phyloP scores from a whole-genome alignment of 495 filamentous ascomycete species.

The Articulospora tetracladia region DNA sequence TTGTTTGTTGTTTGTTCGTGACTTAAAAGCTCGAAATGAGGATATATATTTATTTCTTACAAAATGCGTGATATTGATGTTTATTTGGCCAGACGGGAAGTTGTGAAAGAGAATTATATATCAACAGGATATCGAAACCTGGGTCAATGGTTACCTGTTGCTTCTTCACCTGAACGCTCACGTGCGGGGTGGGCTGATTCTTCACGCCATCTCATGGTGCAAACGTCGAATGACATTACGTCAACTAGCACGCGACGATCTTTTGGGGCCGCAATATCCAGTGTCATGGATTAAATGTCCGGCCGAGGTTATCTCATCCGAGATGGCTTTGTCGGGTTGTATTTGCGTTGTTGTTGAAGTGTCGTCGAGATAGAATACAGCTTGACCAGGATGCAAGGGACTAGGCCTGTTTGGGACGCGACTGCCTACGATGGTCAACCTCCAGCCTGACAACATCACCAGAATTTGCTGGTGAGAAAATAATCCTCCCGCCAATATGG shows the following conservation, averaged over 20 bases:
- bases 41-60: background rate
- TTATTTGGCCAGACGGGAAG: background rate
- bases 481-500: too few relatives aligned
- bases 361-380: background rate
- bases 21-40: background rate
- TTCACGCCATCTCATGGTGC: conserved; percentile 1
- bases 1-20: background rate
- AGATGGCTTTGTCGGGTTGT: background rate
- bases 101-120: conserved; percentile 3
- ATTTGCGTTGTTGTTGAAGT: background rate
- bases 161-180: background rate
- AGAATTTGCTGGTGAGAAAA: too few relatives aligned
- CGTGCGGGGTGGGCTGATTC: conserved; percentile 14
- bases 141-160: background rate
- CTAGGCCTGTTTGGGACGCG: background rate
- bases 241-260: background rate
- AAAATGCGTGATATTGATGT: background rate
- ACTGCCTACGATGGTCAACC: background rate
- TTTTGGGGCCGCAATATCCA: too few relatives aligned
- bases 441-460: too few relatives aligned
- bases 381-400: background rate
- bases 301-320: too few relatives aligned
- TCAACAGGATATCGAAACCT: background rate
- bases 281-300: too few relatives aligned
- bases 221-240: background rate